Conservation (phyloP, 2,329 filamentous ascomycete genomes). For the Phyllosticta citrichinensis region DNA sequence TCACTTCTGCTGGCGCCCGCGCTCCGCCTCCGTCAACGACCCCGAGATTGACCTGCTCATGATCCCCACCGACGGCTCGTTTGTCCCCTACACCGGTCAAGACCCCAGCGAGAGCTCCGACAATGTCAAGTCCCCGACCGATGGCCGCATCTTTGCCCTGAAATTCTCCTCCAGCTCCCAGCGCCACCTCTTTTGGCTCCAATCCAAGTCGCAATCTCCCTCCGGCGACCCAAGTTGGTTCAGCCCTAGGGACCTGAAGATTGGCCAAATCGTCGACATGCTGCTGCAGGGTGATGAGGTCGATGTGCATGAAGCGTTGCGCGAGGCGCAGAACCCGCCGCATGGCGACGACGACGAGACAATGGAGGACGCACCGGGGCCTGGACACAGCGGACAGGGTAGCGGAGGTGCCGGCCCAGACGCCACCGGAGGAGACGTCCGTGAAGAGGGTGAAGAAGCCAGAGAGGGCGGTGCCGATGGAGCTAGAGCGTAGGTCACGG, state of each 20-base stretch:
- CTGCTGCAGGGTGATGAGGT: slow-evolving; percentile 84
- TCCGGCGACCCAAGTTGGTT: slow-evolving; percentile 65
- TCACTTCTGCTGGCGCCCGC: slow-evolving; percentile 94
- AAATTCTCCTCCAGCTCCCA: slow-evolving; percentile 91
- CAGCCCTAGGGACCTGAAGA: slow-evolving; percentile 74
- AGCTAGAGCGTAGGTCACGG: slow-evolving; percentile 93
- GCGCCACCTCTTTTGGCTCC: slow-evolving; percentile 91
- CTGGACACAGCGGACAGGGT: slow-evolving; percentile 24
- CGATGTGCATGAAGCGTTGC: slow-evolving; percentile 63
- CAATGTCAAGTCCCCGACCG: slow-evolving; percentile 55
- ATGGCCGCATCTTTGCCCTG: slow-evolving; percentile 84
- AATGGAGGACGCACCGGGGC: slow-evolving; percentile 48
- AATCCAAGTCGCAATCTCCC: slow-evolving; percentile 73
- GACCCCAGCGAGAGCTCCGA: slow-evolving; percentile 46
- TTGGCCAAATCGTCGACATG: slow-evolving; percentile 76
- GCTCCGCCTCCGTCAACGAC: slow-evolving; percentile 57
- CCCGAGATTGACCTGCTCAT: slow-evolving; percentile 86
- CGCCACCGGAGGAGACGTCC: slow-evolving; percentile 83
- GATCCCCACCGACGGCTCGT: slow-evolving; percentile 81
- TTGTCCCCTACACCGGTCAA: slow-evolving; percentile 58
- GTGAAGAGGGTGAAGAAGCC: slow-evolving; percentile 78
- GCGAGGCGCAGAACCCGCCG: slow-evolving; percentile 42
- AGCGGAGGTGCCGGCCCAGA: slow-evolving; percentile 75
- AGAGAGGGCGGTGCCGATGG: slow-evolving; percentile 93
- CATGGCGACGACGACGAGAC: slow-evolving; percentile 52